Percentiles rank a stretch among this genome's conserved stretches.
These are phyloP conservation scores for Beta vulgaris DNA, from an alignment of 148 eudicot species.

Conservation along the genomic window DNA sequence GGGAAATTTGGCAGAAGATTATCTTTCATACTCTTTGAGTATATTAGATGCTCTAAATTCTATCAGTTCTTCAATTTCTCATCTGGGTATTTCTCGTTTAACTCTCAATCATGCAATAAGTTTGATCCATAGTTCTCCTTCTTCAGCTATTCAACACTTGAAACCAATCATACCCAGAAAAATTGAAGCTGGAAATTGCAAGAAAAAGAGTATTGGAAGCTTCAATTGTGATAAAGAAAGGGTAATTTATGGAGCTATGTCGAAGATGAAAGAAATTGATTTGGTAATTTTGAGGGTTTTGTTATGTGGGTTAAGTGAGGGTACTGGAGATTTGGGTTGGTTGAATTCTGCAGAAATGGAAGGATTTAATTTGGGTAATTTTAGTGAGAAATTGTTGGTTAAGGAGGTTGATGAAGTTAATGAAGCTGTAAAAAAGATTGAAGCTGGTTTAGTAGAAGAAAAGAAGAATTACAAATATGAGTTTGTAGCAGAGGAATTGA, in stretches of 20 bases:
- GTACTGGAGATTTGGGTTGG: conserved; percentile 22
- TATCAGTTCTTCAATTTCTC: conserved; percentile 44
- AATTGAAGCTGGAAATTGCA: not conserved
- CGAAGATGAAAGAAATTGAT: conserved; percentile 37
- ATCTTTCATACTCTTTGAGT: conserved; percentile 43
- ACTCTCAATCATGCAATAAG: conserved; percentile 40
- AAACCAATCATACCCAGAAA: conserved; percentile 24
- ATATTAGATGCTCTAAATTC: conserved; percentile 51
- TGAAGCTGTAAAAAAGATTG: conserved; percentile 23
- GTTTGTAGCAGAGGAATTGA: conserved; percentile 24
- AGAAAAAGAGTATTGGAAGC: conserved; percentile 12
- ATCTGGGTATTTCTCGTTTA: conserved; percentile 42
- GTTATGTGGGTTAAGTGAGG: conserved; percentile 41
- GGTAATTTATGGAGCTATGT: conserved; percentile 43
- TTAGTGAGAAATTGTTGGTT: conserved; percentile 5
- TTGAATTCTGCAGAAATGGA: conserved; percentile 17
- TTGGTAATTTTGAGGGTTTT: conserved; percentile 41
- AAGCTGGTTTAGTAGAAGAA: conserved; percentile 3
- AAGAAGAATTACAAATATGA: not conserved
- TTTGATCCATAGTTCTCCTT: conserved; percentile 21
- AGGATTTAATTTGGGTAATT: conserved; percentile 25
- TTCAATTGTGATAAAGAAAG: conserved; percentile 25
- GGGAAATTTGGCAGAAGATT: conserved; percentile 36
- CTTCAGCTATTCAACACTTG: conserved; percentile 15
- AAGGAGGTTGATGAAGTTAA: conserved; percentile 54